Percentiles rank a stretch among this genome's conserved stretches.
phyloP scores from a whole-genome alignment of 441 rosid species.

The Euphorbia corollata region DNA sequence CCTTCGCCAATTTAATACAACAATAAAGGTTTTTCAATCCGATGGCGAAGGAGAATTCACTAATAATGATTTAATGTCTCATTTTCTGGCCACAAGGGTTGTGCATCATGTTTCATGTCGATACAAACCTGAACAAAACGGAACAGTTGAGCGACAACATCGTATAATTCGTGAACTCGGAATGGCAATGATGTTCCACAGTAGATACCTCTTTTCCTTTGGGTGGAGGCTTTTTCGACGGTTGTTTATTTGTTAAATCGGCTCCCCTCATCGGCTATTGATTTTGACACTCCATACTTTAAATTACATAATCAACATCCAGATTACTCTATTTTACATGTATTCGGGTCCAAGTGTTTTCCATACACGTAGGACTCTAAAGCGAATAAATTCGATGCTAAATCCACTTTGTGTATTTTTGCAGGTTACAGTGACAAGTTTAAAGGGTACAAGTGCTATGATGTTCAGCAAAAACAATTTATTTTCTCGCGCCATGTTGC shows the following conservation, averaged over 20 bases:
- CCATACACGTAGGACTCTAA: background rate
- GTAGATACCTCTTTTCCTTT: background rate
- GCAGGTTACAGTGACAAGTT: background rate
- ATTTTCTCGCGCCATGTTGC: background rate
- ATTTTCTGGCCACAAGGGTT: background rate
- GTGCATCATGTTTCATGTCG: background rate
- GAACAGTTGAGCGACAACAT: background rate
- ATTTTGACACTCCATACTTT: background rate
- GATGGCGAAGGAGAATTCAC: background rate
- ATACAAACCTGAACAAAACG: background rate
- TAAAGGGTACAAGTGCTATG: background rate
- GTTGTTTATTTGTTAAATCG: background rate
- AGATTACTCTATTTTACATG: background rate
- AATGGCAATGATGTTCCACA: background rate
- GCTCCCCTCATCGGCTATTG: background rate
- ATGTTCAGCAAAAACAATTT: background rate
- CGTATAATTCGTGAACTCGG: background rate
- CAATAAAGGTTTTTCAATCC: too few relatives aligned
- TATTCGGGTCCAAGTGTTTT: background rate
- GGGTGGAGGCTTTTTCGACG: background rate
- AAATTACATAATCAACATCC: background rate
- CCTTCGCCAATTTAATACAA: background rate
- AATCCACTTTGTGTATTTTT: background rate
- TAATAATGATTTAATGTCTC: background rate
- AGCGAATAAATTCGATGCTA: background rate